Evolutionary conservation across 2,329 filamentous ascomycete species (phyloP), one percentile per base, ranked within the genome.

Genomic region (Karstenula rhodostoma): DNA sequence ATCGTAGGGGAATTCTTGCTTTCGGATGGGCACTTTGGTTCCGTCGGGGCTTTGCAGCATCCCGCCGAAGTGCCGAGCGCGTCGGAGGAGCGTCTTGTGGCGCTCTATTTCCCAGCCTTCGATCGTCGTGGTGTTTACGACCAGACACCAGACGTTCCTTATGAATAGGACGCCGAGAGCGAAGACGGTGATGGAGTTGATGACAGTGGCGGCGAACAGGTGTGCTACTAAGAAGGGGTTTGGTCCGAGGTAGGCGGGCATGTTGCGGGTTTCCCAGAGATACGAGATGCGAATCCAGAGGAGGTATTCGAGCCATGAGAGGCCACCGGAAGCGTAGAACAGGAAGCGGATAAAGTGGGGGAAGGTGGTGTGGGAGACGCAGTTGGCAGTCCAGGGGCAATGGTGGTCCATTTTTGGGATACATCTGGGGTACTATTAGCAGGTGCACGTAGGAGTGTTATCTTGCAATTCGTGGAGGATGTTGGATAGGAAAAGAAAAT

Each of bases 391-490:
- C 92, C 92, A 95, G 2, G 92, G 91, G 73, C 92, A 95, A 80
- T 96, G 91, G 79, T 93, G 90, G 79, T 94, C 91, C 91, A 94
- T 94, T 78, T 88, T 90, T 40, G 90, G 89, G 51, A 93, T 86
- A 77, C 91, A 93, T 68, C 85, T 87, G 56, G n/a, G 42, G 9
- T 29, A 15, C 2, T 12, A 46, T 61, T 51, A 64, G 56, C 44
- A 22, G 22, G 10, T 44, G 22, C 13, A 23, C 42, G 42, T 13
- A 13, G 10, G 19, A 22, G 8, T 6, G 19, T 22, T 12, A 22
- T 44, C n/a, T 43, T 3, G n/a, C 15, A 40, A 40, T 3, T 40
- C 5, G 35, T 17, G 7, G 7, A 2, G 4, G 8, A 40, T 40
- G 4, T 40, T 40, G 35, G 4, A n/a, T 40, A 8, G 6, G 8